A percentile compares a stretch with the other conserved stretches of the same genome.
Conservation (phyloP, 148 eudicot species). For the Amaranthus hypochondriacus region DNA sequence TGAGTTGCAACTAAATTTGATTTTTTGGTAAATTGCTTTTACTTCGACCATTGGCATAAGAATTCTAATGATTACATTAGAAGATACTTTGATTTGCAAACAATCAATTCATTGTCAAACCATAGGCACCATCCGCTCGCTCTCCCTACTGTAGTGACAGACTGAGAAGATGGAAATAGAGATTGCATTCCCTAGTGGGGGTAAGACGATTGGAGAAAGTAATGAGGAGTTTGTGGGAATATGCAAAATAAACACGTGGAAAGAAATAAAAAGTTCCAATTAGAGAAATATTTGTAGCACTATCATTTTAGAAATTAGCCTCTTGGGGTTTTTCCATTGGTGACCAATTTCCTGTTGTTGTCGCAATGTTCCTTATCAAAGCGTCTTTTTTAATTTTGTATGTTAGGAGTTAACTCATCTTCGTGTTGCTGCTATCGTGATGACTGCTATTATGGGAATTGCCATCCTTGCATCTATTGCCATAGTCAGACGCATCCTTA, state of each 20-base stretch:
- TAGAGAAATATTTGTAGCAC: neutral
- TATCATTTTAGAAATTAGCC: neutral
- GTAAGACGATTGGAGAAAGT: neutral
- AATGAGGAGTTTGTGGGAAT: neutral
- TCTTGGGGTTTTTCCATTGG: neutral
- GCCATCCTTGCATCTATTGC: constrained; percentile 82
- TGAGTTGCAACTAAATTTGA: neutral
- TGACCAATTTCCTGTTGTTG: constrained; percentile 3
- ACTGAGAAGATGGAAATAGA: no score
- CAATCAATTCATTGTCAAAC: neutral
- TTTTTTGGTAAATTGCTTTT: neutral
- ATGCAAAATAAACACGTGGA: neutral
- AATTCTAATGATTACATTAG: no score
- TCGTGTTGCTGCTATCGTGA: constrained; percentile 66
- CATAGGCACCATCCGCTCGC: no score
- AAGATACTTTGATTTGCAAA: no score
- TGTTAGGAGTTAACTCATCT: constrained; percentile 82
- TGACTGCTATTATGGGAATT: constrained; percentile 71
- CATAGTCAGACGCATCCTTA: constrained; percentile 84
- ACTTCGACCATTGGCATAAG: neutral
- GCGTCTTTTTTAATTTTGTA: neutral
- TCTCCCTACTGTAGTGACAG: no score
- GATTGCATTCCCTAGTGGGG: neutral
- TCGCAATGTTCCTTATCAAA: constrained; percentile 7
- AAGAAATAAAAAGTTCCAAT: neutral